These are phyloP conservation scores for Backusella parvicylindrica DNA, from an alignment of 192 early-diverging fungal genomes.

Conservation along the genomic window DNA sequence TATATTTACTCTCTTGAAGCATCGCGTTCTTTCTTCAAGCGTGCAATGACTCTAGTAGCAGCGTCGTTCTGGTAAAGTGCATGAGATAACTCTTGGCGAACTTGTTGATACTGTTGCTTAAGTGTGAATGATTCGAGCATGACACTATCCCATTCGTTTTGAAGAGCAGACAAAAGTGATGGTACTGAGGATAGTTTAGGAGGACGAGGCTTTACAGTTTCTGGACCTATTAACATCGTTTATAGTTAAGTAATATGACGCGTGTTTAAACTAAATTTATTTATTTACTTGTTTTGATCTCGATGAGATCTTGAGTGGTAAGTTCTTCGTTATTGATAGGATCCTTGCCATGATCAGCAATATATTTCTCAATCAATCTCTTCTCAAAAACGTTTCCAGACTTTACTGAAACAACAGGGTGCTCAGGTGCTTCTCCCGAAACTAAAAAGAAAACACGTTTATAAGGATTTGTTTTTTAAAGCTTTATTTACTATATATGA, in stretches of 20 bases:
- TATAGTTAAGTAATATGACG: not conserved
- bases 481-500: not conserved
- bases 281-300: slow-evolving; percentile 58
- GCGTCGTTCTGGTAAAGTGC: slow-evolving; percentile 97
- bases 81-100: slow-evolving; percentile 89
- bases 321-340: slow-evolving; percentile 77
- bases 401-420: slow-evolving; percentile 87
- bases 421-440: slow-evolving; percentile 83
- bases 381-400: slow-evolving; percentile 87
- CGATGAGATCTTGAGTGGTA: slow-evolving; percentile 67
- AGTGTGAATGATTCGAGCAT: slow-evolving; percentile 93
- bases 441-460: slow-evolving; percentile 71
- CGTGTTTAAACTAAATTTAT: not conserved
- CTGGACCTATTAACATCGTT: slow-evolving; percentile 44
- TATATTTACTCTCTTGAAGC: slow-evolving; percentile 69
- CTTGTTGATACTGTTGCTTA: slow-evolving; percentile 87
- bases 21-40: slow-evolving; percentile 88
- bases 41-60: slow-evolving; percentile 90
- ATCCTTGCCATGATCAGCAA: slow-evolving; percentile 78
- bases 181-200: slow-evolving; percentile 92
- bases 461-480: not conserved
- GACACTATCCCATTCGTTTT: slow-evolving; percentile 96
- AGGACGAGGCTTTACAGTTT: slow-evolving; percentile 79
- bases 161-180: slow-evolving; percentile 78
- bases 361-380: slow-evolving; percentile 82